Evolutionary conservation across 2,329 filamentous ascomycete genomes (phyloP).

Genomic region (Scopulariopsis brevicaulis): DNA sequence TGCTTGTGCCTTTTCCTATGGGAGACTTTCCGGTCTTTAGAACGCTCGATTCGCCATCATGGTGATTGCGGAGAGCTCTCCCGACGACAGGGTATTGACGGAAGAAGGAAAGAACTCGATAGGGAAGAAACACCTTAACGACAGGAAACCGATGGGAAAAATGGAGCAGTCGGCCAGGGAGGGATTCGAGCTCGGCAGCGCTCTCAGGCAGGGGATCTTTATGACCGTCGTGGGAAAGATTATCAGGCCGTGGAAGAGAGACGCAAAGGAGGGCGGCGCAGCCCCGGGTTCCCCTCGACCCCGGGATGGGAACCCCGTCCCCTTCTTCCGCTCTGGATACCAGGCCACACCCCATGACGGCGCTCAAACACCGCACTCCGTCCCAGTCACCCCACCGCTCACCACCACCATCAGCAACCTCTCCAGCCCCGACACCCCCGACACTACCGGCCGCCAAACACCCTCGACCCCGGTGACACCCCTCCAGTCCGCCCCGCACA

Average conservation of each 20-base stretch:
- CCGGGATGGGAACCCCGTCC: no score
- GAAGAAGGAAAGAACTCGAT: background rate
- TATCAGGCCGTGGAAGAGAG: no score
- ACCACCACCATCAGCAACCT: background rate
- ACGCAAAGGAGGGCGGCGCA: no score
- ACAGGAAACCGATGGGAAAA: background rate
- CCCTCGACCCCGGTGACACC: conserved; percentile 1
- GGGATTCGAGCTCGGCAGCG: background rate
- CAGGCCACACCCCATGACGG: background rate
- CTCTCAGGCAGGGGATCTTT: background rate
- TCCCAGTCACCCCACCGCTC: background rate
- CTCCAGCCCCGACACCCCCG: background rate
- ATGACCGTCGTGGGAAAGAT: no score
- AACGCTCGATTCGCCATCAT: background rate
- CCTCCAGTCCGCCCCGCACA: background rate
- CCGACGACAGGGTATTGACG: background rate
- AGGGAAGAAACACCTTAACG: no score
- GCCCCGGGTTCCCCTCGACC: no score
- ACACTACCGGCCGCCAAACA: background rate
- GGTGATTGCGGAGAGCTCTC: background rate
- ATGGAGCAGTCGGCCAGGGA: background rate
- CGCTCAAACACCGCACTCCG: background rate
- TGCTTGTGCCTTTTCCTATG: background rate
- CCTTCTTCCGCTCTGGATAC: background rate
- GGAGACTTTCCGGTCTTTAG: background rate